Evolutionary conservation across 495 filamentous ascomycete genomes (phyloP).

Genomic region (Penicillium ucsense): DNA sequence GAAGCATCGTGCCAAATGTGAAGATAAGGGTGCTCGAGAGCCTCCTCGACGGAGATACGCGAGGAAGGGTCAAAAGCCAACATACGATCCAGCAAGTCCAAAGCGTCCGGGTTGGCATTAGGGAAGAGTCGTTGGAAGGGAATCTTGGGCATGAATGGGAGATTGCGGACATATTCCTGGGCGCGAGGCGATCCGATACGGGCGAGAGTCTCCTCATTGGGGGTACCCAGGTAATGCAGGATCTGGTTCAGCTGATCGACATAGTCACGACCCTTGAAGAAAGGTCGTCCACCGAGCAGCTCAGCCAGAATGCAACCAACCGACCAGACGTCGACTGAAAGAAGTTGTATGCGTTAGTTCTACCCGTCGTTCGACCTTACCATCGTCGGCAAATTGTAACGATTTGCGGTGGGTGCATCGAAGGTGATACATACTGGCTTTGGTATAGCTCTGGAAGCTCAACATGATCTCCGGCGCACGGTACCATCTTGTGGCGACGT

Average conservation of each 20-base stretch:
- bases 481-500: conserved; percentile 97
- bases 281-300: conserved; percentile 88
- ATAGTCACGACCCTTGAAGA: conserved; percentile 99
- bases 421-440: conserved; percentile 69
- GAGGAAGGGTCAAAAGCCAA: conserved; percentile 90
- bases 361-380: too few species aligned
- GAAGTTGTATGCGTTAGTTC: too few species aligned
- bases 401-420: too few species aligned
- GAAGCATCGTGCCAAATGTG: conserved; percentile 97
- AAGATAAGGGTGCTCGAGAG: conserved; percentile 91
- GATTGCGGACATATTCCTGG: conserved; percentile 96
- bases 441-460: conserved; percentile 99
- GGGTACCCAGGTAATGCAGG: conserved; percentile 93
- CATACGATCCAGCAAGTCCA: conserved; percentile 93
- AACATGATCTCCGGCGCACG: conserved; percentile 98
- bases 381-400: too few species aligned
- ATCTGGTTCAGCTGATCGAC: conserved; percentile 99
- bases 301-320: conserved; percentile 97
- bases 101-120: conserved; percentile 89
- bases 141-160: conserved; percentile 92
- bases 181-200: conserved; percentile 93
- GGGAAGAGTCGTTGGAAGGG: conserved; percentile 82
- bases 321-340: conserved; percentile 91
- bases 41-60: conserved; percentile 85
- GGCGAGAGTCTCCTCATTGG: conserved; percentile 85